Evolutionary conservation across 768 basidiomycete species (phyloP), one percentile per base, ranked within the genome.

Genomic region (Galerina sulciceps): DNA sequence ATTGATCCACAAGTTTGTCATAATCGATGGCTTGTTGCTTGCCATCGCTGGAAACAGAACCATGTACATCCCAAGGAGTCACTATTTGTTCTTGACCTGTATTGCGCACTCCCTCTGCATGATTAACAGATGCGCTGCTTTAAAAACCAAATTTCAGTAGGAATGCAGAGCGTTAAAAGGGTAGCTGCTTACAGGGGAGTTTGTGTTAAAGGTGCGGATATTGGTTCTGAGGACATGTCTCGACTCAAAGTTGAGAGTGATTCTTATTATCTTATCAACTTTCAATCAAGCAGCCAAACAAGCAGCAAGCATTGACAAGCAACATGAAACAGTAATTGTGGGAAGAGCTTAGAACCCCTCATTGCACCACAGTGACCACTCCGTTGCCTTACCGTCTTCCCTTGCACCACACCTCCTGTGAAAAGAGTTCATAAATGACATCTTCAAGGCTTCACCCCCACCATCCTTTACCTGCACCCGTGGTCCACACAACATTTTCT

Each of bases 1-100:
- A 99, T 71, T 97, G 92, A 67, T 85, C 85, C 55, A 98, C 80
- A 60, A 99, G 84, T 79, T 97, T 98, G 76, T 96, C 92, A 67
- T 99, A 99, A 76, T 99, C 93, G 74, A 99, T 98, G 50, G 86
- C 94, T 55, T 88, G 88, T 76, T 97, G 89, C 68, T 91, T 89
- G 55, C 97, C 97, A 66, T 97, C 94, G 18, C 77, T 82, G 5
- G 91, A 85, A 10, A 97, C 89, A 26, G 87, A 89, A 51, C 96
- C 97, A 65, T 96, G 90, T 6, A 99, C 97, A 64, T 98, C 94
- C 93, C 97, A 99, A 14, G 97, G 97, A 0, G 97, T 99, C 44
- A 99, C 89, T 53, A 94, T 81, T 72, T 98, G 96, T 48, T 79
- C 81, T 51, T 80, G 75, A 20, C 67, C 63, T 47, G 60, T 57